A percentile compares a stretch with the other conserved stretches of the same genome.
These are phyloP conservation scores for Kuraishia piskuri DNA, from an alignment of 805 yeast species.

Conservation along the genomic window DNA sequence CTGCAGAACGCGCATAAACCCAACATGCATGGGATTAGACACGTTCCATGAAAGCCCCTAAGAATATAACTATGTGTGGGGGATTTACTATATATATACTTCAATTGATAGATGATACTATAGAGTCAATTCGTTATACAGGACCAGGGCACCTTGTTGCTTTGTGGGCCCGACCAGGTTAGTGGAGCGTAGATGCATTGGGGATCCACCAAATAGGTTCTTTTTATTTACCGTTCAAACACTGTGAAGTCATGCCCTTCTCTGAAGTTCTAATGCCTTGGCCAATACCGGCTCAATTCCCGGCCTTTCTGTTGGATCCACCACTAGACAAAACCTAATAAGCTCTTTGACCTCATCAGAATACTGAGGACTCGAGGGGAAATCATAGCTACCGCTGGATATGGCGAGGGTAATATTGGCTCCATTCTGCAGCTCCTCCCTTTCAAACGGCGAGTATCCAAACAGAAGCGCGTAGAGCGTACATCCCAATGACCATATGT, in stretches of 20 bases:
- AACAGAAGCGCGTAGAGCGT: constrained; percentile 69
- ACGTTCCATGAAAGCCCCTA: no score
- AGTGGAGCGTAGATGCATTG: no score
- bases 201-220: no score
- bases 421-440: constrained; percentile 72
- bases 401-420: constrained; percentile 77
- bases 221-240: no score
- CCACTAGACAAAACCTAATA: constrained; percentile 50
- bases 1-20: no score
- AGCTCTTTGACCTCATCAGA: constrained; percentile 46
- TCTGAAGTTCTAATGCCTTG: constrained; percentile 34
- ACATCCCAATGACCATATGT: constrained; percentile 91
- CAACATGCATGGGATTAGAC: no score
- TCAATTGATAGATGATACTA: no score
- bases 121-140: no score
- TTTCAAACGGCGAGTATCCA: constrained; percentile 80
- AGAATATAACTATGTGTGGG: no score
- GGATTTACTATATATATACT: no score
- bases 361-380: constrained; percentile 47
- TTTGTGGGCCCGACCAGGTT: no score
- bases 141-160: no score
- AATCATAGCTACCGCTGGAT: constrained; percentile 50
- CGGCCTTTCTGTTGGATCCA: constrained; percentile 59
- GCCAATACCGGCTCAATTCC: constrained; percentile 49
- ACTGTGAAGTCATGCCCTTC: constrained; percentile 1